Conservation (phyloP, 768 basidiomycete genomes). For the Dioszegia hungarica region DNA sequence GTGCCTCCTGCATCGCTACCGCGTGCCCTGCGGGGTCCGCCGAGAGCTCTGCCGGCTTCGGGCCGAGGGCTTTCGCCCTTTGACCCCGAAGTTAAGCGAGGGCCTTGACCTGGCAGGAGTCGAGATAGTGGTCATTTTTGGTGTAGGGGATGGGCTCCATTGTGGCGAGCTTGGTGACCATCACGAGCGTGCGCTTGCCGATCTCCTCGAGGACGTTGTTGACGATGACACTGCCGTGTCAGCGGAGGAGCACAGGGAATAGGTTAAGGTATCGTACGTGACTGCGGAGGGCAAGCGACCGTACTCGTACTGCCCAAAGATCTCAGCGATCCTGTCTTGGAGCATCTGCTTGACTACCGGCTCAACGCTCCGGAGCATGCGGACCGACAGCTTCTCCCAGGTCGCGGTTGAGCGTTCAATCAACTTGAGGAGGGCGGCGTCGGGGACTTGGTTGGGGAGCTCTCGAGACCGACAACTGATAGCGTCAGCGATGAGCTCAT, state of each 20-base stretch:
- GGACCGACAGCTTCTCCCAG: background rate
- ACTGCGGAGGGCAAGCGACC: background rate
- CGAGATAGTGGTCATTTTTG: constrained; percentile 1
- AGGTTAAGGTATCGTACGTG: constrained; percentile 1
- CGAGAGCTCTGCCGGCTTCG: background rate
- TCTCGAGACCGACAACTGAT: constrained; percentile 2
- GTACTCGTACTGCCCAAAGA: background rate
- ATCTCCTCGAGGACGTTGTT: background rate
- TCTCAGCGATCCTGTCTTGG: background rate
- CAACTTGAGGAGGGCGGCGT: background rate
- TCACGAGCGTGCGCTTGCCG: background rate
- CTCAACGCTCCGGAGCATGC: background rate
- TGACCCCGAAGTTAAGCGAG: background rate
- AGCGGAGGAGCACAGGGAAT: background rate
- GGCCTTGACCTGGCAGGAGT: background rate
- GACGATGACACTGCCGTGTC: background rate
- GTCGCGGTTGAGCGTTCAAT: background rate
- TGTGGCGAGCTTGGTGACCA: background rate
- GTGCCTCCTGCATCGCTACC: background rate
- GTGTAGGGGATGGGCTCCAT: constrained; percentile 3
- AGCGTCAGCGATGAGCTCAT: background rate
- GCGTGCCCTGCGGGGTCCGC: too few relatives aligned
- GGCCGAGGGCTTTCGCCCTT: background rate
- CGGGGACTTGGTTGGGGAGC: background rate
- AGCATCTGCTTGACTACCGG: background rate